phyloP scores from a whole-genome alignment of 768 basidiomycete species.

The Termitomyces sp. region DNA sequence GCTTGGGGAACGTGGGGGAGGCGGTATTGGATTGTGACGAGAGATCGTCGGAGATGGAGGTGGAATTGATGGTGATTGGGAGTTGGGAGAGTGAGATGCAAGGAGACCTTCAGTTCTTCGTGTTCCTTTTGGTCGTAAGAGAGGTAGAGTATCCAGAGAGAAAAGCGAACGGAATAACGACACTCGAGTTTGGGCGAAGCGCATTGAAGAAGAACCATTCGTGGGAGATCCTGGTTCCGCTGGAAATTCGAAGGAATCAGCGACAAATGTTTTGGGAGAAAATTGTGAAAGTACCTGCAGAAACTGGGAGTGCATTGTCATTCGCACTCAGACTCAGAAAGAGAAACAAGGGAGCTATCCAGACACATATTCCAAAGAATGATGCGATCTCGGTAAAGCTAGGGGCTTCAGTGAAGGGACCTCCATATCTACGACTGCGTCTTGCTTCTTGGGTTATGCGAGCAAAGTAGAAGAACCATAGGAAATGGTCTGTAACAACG shows the following conservation, averaged over 20 bases:
- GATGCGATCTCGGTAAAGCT: constrained; percentile 77
- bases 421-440: constrained; percentile 49
- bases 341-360: constrained; percentile 88
- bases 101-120: constrained; percentile 68
- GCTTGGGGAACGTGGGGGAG: constrained; percentile 40
- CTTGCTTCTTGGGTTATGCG: constrained; percentile 63
- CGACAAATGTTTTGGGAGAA: constrained; percentile 1
- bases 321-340: constrained; percentile 97
- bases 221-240: constrained; percentile 43
- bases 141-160: constrained; percentile 39
- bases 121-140: constrained; percentile 41
- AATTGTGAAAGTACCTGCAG: constrained; percentile 40
- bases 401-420: constrained; percentile 32
- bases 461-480: constrained; percentile 97
- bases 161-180: constrained; percentile 72
- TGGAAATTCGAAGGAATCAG: constrained; percentile 14
- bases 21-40: constrained; percentile 18
- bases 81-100: constrained; percentile 54
- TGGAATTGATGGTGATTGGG: constrained; percentile 32
- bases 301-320: constrained; percentile 87
- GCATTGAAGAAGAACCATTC: constrained; percentile 21
- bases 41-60: constrained; percentile 28
- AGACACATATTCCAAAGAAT: constrained; percentile 84
- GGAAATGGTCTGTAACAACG: constrained; percentile 88
- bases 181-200: constrained; percentile 33